Conservation (phyloP, 352 stramenopile species). For the Pythium dissimile region DNA sequence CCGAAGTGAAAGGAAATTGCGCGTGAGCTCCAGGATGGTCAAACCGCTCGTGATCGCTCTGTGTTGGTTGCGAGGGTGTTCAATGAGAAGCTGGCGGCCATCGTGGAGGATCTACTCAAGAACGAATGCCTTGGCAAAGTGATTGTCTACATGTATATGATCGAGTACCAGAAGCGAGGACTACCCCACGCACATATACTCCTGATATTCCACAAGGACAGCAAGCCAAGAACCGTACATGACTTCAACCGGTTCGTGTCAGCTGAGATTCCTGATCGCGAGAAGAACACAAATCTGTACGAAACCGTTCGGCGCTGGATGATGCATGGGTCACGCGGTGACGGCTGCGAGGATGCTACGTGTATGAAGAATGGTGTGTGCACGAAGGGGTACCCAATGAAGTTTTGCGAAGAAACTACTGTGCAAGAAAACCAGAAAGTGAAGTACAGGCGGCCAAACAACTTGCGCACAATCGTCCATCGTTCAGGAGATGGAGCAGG, state of each 20-base stretch:
- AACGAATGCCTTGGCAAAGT: conserved; percentile 1
- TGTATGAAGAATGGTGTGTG: conserved; percentile 14
- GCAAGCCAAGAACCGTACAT: conserved; percentile 7
- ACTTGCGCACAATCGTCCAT: neutral
- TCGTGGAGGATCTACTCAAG: conserved; percentile 27
- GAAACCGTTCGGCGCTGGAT: neutral
- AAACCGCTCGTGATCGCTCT: conserved; percentile 16
- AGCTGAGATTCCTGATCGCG: conserved; percentile 17
- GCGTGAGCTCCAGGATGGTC: neutral
- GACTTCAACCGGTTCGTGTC: conserved; percentile 21
- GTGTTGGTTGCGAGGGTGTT: conserved; percentile 27
- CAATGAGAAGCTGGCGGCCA: conserved; percentile 16
- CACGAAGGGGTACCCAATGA: conserved; percentile 1
- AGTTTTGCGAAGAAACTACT: neutral
- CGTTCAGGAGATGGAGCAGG: too few species aligned
- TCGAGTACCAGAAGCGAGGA: conserved; percentile 52
- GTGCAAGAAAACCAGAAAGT: neutral
- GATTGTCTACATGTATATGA: conserved; percentile 26
- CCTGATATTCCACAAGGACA: conserved; percentile 33
- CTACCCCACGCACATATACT: conserved; percentile 46
- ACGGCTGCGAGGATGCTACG: neutral
- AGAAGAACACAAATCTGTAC: conserved; percentile 3
- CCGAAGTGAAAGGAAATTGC: conserved; percentile 37
- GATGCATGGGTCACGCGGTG: conserved; percentile 6
- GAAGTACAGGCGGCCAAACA: neutral